Evolutionary conservation across 2,329 filamentous ascomycete species (phyloP).

Genomic region (Verticillium isaacii): DNA sequence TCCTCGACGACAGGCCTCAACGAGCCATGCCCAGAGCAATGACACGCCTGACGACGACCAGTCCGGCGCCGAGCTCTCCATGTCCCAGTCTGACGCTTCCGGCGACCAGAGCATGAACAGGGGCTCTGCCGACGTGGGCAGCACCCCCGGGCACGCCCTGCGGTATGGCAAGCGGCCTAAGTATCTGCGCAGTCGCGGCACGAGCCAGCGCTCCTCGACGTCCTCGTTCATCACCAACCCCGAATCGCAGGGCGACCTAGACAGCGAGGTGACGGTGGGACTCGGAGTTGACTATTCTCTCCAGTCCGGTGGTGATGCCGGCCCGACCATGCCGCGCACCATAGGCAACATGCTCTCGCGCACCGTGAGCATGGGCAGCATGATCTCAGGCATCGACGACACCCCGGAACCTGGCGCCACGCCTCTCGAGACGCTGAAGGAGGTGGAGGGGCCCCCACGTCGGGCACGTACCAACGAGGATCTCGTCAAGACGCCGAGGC

Average conservation of each 20-base stretch:
- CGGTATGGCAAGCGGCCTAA: conserved; percentile 45
- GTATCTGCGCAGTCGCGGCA: conserved; percentile 52
- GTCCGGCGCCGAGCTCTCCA: background rate
- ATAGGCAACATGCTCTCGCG: conserved; percentile 59
- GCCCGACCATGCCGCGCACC: conserved; percentile 46
- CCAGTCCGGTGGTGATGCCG: conserved; percentile 73
- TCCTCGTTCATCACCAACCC: conserved; percentile 54
- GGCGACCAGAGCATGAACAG: conserved; percentile 26
- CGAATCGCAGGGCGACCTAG: conserved; percentile 53
- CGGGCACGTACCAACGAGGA: conserved; percentile 32
- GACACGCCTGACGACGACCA: conserved; percentile 13
- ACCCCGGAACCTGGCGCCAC: conserved; percentile 38
- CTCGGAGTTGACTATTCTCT: conserved; percentile 71
- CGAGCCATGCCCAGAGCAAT: conserved; percentile 3
- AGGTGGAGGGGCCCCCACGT: conserved; percentile 37
- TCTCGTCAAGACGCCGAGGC: conserved; percentile 66
- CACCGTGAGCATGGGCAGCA: conserved; percentile 82
- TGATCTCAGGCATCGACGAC: conserved; percentile 71
- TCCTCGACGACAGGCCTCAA: background rate
- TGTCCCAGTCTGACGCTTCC: conserved; percentile 11
- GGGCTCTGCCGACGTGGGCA: conserved; percentile 36
- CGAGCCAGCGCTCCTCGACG: conserved; percentile 55
- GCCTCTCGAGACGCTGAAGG: conserved; percentile 45
- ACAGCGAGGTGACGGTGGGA: conserved; percentile 70
- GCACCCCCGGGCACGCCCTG: conserved; percentile 41